These are phyloP conservation scores for Salix viminalis DNA, from an alignment of 345 rosid species.

Conservation along the genomic window DNA sequence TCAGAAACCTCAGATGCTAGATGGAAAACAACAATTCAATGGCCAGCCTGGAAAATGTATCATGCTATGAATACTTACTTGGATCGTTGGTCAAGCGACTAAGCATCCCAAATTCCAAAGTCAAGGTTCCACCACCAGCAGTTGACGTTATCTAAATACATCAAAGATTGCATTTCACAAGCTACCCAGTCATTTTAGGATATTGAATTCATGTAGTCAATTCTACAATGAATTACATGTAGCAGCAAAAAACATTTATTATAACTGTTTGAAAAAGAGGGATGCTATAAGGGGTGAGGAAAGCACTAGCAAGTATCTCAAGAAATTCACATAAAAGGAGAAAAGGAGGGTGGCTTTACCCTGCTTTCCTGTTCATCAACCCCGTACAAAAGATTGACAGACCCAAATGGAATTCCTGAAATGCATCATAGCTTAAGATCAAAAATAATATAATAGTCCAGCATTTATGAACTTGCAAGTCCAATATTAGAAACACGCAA, in stretches of 20 bases:
- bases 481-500: not conserved
- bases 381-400: constrained; percentile 83
- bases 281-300: not conserved
- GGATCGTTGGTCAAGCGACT: constrained; percentile 94
- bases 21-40: not conserved
- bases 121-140: constrained; percentile 98
- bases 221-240: not conserved
- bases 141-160: constrained; percentile 82
- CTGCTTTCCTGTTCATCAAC: constrained; percentile 98
- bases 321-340: constrained; percentile 6
- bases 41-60: not conserved
- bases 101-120: constrained; percentile 90
- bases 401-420: constrained; percentile 96
- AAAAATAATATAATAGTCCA: constrained; percentile 12
- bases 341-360: constrained; percentile 39
- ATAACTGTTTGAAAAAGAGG: not conserved
- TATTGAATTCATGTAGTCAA: not conserved
- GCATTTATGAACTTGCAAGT: not conserved
- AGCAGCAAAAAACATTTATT: not conserved
- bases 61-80: constrained; percentile 37
- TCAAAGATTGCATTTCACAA: constrained; percentile 15
- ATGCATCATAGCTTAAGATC: constrained; percentile 12
- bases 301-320: not conserved
- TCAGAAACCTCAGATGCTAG: not conserved
- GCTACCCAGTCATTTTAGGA: not conserved